Conservation (phyloP, 495 filamentous ascomycete genomes). For the Hyaloscypha bicolor region DNA sequence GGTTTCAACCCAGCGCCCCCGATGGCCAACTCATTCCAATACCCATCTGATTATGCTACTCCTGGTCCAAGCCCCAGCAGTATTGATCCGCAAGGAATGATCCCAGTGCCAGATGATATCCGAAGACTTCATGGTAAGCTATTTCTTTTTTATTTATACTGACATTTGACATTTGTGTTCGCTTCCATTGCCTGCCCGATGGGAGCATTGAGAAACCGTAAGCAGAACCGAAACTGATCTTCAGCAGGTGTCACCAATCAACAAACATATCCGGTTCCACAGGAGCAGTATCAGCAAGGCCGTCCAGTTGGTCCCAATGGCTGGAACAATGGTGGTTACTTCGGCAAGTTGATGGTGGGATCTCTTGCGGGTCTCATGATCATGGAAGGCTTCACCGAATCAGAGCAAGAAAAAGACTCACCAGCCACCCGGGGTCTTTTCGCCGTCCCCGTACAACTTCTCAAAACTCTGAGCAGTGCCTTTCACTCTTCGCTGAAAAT, state of each 20-base stretch:
- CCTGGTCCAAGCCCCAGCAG: conserved; percentile 23
- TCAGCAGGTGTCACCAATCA: conserved; percentile 23
- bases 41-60: conserved; percentile 37
- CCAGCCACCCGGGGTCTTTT: conserved; percentile 71
- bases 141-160: background rate
- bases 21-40: conserved; percentile 50
- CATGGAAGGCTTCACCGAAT: conserved; percentile 69
- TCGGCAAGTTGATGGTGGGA: conserved; percentile 85
- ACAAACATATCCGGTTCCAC: conserved; percentile 29
- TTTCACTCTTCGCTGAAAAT: conserved; percentile 33
- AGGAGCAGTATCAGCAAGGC: conserved; percentile 51
- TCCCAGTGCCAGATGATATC: conserved; percentile 77
- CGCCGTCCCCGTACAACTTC: conserved; percentile 61
- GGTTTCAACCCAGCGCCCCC: conserved; percentile 49
- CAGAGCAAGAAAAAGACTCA: conserved; percentile 56
- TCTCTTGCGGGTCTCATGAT: conserved; percentile 91
- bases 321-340: conserved; percentile 47
- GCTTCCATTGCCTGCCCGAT: no score
- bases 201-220: no score
- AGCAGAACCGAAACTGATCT: background rate
- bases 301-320: conserved; percentile 44
- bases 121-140: conserved; percentile 59
- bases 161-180: no score
- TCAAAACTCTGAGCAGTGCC: conserved; percentile 39
- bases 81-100: conserved; percentile 62